phyloP scores from a whole-genome alignment of 805 yeast genomes.

The Blastobotrys mokoenaii region DNA sequence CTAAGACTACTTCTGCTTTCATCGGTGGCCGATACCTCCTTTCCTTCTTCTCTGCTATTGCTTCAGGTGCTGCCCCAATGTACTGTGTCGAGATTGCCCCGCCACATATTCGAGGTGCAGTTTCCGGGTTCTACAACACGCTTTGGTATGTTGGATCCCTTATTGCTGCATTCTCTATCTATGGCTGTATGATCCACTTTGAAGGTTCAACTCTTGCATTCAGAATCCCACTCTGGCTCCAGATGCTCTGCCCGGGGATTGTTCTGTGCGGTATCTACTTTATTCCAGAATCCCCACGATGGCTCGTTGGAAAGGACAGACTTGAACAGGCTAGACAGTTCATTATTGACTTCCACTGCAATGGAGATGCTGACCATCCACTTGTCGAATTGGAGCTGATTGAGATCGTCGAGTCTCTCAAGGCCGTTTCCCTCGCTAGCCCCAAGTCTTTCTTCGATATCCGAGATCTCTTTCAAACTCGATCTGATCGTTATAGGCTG shows the following conservation, averaged over 20 bases:
- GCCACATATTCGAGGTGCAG: slow-evolving; percentile 14
- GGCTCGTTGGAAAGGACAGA: slow-evolving; percentile 59
- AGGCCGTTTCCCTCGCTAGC: slow-evolving; percentile 6
- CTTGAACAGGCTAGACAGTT: slow-evolving; percentile 35
- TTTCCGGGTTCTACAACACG: slow-evolving; percentile 14
- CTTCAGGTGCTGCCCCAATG: slow-evolving; percentile 11
- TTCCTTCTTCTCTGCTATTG: slow-evolving; percentile 9
- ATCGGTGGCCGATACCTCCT: slow-evolving; percentile 14
- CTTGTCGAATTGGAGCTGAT: slow-evolving; percentile 13
- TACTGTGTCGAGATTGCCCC: slow-evolving; percentile 16
- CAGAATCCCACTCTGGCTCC: slow-evolving; percentile 15
- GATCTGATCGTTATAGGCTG: slow-evolving; percentile 8
- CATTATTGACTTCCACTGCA: slow-evolving; percentile 12
- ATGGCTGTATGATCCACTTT: slow-evolving; percentile 6
- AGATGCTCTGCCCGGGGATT: slow-evolving; percentile 11
- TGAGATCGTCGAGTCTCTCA: slow-evolving; percentile 11
- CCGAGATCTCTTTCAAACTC: slow-evolving; percentile 4
- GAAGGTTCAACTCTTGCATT: slow-evolving; percentile 6
- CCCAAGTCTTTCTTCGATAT: slow-evolving; percentile 8
- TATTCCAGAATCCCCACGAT: slow-evolving; percentile 85
- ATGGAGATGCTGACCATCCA: slow-evolving; percentile 13
- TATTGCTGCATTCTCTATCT: slow-evolving; percentile 9
- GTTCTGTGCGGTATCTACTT: slow-evolving; percentile 32
- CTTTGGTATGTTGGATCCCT: slow-evolving; percentile 11
- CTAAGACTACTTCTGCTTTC: slow-evolving; percentile 7